A percentile compares a stretch with the other conserved stretches of the same genome.
Evolutionary conservation across 345 rosid genomes (phyloP).

Genomic region (Corchorus olitorius): DNA sequence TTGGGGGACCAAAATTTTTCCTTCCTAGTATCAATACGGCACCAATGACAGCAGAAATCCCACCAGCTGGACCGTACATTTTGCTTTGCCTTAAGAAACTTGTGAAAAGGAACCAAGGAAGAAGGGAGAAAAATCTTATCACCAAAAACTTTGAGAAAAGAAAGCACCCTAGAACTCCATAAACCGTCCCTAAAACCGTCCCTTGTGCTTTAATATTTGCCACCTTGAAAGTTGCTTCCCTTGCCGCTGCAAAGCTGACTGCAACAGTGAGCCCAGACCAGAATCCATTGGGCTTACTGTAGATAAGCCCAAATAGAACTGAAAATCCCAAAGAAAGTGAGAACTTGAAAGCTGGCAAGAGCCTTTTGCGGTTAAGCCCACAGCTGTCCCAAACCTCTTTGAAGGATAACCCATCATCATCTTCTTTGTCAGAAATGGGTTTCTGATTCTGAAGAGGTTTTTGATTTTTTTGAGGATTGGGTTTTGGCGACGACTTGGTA

Average conservation of each 20-base stretch:
- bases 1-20: constrained; percentile 71
- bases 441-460: constrained; percentile 15
- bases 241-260: constrained; percentile 54
- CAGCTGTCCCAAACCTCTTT: constrained; percentile 26
- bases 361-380: constrained; percentile 35
- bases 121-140: constrained; percentile 67
- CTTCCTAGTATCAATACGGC: constrained; percentile 81
- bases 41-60: constrained; percentile 77
- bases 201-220: constrained; percentile 90
- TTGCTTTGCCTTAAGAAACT: constrained; percentile 64
- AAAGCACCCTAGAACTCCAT: constrained; percentile 83
- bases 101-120: constrained; percentile 86
- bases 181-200: constrained; percentile 84
- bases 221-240: constrained; percentile 81
- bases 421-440: constrained; percentile 15
- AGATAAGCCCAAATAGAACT: constrained; percentile 60
- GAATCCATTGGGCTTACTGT: constrained; percentile 66
- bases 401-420: constrained; percentile 20
- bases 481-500: constrained; percentile 37
- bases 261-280: constrained; percentile 92
- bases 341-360: constrained; percentile 63
- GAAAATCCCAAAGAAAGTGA: constrained; percentile 74
- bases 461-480: background rate
- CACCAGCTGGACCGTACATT: constrained; percentile 91
- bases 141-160: constrained; percentile 67